Conservation (phyloP, 305 asterid species). For the Solanum hybrid region DNA sequence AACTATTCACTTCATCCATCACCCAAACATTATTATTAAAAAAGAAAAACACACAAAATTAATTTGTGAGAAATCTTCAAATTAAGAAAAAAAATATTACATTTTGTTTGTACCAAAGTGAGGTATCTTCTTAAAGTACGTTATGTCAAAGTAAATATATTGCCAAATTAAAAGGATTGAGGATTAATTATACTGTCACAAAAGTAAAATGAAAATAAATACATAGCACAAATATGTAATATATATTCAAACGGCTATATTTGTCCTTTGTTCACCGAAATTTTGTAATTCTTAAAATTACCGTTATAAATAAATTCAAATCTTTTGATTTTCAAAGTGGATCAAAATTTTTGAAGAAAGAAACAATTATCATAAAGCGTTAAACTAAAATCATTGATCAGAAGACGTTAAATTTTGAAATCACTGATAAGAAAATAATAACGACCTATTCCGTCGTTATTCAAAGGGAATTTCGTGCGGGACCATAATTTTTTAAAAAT, state of each 20-base stretch:
- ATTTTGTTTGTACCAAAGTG: not conserved
- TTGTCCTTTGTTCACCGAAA: not conserved
- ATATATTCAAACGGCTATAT: not conserved
- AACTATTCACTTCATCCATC: not conserved
- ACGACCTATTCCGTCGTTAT: too few species aligned
- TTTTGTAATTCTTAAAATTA: not conserved
- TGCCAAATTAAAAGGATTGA: not conserved
- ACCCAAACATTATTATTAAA: too few species aligned
- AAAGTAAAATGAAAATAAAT: not conserved
- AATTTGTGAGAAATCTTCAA: not conserved
- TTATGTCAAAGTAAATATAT: not conserved
- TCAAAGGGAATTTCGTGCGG: too few species aligned
- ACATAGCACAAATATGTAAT: not conserved
- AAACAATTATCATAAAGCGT: not conserved
- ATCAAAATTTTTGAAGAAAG: not conserved
- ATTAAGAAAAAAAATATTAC: not conserved
- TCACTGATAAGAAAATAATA: too few species aligned
- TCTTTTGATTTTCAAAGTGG: not conserved
- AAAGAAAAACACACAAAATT: too few species aligned
- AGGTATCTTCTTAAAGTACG: not conserved
- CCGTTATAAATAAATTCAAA: not conserved
- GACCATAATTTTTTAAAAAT: too few species aligned
- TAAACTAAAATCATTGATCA: not conserved
- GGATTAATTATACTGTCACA: not conserved
- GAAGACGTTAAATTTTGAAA: too few species aligned